Evolutionary conservation across 768 basidiomycete species (phyloP), one percentile per base, ranked within the genome.

Genomic region (Boletus vinaceobasis): DNA sequence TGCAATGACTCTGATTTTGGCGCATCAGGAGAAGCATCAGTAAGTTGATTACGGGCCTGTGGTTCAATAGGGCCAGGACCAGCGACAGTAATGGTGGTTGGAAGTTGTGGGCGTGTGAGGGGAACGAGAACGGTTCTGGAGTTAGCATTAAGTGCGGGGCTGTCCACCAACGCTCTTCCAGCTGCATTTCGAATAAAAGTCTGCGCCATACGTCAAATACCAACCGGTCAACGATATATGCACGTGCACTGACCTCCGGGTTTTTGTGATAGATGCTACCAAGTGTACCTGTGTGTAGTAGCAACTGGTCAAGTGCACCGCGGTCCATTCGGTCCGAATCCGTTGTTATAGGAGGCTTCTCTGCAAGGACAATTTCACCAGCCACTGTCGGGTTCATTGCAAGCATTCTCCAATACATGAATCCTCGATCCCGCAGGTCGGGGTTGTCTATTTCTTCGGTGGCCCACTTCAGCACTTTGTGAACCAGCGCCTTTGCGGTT

Each of bases 361-460:
- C 92, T 15, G 91, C 80, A 19, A 98, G 78, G 35, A 98, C 95
- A 58, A 98, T 88, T 60, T 93, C 88, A 37, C 87, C 83, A 7
- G 97, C 95, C 0, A 87, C 87, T 8, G 86, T 75, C 2, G 95
- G 93, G 67, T 97, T 93, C 64, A 93, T 87, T 9, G 96, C 95
- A 43, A 98, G 81, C 74, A 99, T 80, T 37, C 97, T 86, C 97
- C 97, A 99, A 74, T 98, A 99, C 90, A 99, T 98, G 76, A 95
- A 98, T 4, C 97, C 97, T 57, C 97, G 79, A 71, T 99, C 97
- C 33, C 97, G 83, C 21, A 99, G 77, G 76, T 99, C 97, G 8
- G 97, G 97, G 67, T 99, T 99, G 70, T 99, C 97, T 51, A 97
- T 86, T 61, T 97, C 91, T 69, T 99, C 96, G 7, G 97, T 99